Evolutionary conservation across 2,329 filamentous ascomycete species (phyloP), one percentile per base, ranked within the genome.

Genomic region (Thielaviopsis cerberus): DNA sequence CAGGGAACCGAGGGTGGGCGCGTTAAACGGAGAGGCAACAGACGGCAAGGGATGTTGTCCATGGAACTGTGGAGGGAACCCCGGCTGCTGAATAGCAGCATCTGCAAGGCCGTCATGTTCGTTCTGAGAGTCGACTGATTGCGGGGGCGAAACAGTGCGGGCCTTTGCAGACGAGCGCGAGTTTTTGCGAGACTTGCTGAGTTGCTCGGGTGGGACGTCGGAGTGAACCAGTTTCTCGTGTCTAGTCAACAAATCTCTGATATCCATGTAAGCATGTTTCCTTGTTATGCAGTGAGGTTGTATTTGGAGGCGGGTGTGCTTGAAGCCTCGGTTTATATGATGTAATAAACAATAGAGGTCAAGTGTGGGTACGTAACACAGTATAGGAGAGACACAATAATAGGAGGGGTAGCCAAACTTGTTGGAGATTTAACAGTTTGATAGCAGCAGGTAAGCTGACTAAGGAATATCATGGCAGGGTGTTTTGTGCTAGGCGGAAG

Each of bases 191-290:
- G 76, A 72, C 64, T 65, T 70, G 62, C 69, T 61, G 30, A 61
- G 41, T 11, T 53, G 52, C 13, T 57, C 52, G 1, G 53, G 23
- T 25, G 59, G 59, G 7, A 57, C 73, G 64, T 81, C 77, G 63
- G 78, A 74, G 66, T 82, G 79, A 64, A 81, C 78, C 63, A 82
- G 76, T 69, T 81, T 82, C 69, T 81, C 77, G 69, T 82, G 79
- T 62, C 79, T 74, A 62, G 80, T 77, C 63, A 82, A 73, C 61
- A 82, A 74, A 67, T 82, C 79, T 63, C 79, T 82, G 70, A 78
- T 80, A 70, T 80, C 73, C 77, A 80, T 80, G 71, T 77, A 76
- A 79, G 76, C 69, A 58, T 41, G 34, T 41, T 41, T 41, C 34
- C n/a, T 41, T n/a, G 15, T 4, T 50, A 48, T 55, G 23, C 27